Evolutionary conservation across 768 basidiomycete species (phyloP), one percentile per base, ranked within the genome.

Genomic region (Russula lepida): DNA sequence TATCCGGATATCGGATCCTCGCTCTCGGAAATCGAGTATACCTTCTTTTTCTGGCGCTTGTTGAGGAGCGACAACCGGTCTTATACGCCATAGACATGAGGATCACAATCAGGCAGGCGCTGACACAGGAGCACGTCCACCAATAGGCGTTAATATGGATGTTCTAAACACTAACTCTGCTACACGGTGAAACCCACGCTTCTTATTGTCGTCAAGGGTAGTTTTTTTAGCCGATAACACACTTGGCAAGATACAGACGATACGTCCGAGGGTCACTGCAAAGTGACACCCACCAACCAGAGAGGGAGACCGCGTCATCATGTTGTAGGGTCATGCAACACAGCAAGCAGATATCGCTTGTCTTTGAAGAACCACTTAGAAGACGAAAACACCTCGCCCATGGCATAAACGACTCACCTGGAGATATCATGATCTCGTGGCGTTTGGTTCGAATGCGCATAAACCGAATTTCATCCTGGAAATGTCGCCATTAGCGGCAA

Each of bases 391-490:
- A 6, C 17, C 27, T 19, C 32, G 9, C 39, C 55, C 44, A 15
- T 37, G 25, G 35, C 51, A 15, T 25, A 47, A 53, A 46, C 46
- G 35, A 74, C 86, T 30, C 56, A 92, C 94, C 89, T 59, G 94
- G 94, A 2, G 94, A 91, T 62, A 97, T 93, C 87, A 97, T 89
- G 59, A 97, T 77, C 69, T 95, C 94, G 71, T 97, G 94, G 54
- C 88, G 81, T 70, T 84, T 90, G 60, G 94, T 95, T 52, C 94
- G 82, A 74, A 95, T 92, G 60, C 93, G 77, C 82, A 97, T 84
- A 68, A 95, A 91, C 62, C 84, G 82, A 48, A 95, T 79, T 27
- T 91, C 87, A 70, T 95, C 93, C 92, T 95, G 66, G 43, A 44
- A 3, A 46, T 46, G 27, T 23, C 46, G 43, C 44, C 35, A 59